Evolutionary conservation across 2,329 filamentous ascomycete species (phyloP).

Genomic region (Teratosphaeria nubilosa): DNA sequence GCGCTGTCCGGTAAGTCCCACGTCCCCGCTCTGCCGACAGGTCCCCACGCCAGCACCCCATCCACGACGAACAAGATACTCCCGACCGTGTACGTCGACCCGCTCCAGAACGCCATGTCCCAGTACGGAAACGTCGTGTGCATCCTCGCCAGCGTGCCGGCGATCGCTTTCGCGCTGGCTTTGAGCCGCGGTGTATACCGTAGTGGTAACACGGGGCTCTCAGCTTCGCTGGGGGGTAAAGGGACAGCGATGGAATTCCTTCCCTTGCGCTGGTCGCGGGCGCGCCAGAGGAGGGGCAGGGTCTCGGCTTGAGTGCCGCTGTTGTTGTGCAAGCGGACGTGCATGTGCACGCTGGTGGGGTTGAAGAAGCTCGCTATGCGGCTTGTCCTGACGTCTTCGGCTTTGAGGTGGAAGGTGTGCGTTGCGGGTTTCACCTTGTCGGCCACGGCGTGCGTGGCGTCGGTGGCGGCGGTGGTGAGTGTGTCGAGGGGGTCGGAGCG

Average conservation of each 20-base stretch:
- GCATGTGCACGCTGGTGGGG: constrained; percentile 4
- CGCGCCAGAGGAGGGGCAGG: constrained; percentile 12
- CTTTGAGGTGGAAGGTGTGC: not conserved
- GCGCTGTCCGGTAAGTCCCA: not conserved
- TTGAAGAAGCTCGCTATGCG: constrained; percentile 1
- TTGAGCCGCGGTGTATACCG: not conserved
- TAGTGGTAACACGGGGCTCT: not conserved
- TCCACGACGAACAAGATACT: constrained; percentile 19
- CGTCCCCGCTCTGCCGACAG: constrained; percentile 5
- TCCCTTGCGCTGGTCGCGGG: constrained; percentile 17
- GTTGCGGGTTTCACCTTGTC: constrained; percentile 3
- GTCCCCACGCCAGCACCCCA: constrained; percentile 15
- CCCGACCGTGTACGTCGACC: constrained; percentile 18
- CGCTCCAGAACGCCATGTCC: constrained; percentile 23
- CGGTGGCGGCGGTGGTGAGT: not conserved
- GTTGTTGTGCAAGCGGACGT: not conserved
- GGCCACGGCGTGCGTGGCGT: not conserved
- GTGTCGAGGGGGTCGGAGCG: not conserved
- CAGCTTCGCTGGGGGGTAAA: constrained; percentile 1
- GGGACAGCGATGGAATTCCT: constrained; percentile 15
- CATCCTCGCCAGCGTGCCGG: constrained; percentile 8
- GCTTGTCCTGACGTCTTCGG: not conserved
- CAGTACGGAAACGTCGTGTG: constrained; percentile 20
- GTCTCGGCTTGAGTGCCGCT: not conserved
- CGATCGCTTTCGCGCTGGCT: constrained; percentile 5